Percentiles rank a stretch among this genome's conserved stretches.
Evolutionary conservation across 176 grass and related monocot genomes (phyloP).

Genomic region (Zoysia pacifica): DNA sequence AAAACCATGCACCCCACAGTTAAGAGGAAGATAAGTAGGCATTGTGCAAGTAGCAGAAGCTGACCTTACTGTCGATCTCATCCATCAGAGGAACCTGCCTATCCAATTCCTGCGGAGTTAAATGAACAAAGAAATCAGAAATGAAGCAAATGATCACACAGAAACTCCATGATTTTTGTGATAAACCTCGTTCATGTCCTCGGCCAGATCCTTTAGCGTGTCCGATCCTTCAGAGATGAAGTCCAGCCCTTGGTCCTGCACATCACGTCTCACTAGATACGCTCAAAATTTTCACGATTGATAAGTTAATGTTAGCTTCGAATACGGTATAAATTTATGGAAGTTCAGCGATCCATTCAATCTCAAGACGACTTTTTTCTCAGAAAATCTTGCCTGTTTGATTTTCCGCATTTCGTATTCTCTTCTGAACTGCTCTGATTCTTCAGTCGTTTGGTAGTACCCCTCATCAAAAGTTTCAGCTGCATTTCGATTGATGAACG

Average conservation of each 20-base stretch:
- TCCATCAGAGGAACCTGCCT: conserved; percentile 83
- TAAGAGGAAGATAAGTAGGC: not conserved
- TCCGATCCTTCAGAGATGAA: conserved; percentile 86
- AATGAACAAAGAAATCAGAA: conserved; percentile 17
- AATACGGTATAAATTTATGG: not conserved
- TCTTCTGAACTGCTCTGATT: conserved; percentile 68
- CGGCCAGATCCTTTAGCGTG: conserved; percentile 81
- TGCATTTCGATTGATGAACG: not conserved
- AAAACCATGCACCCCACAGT: not conserved
- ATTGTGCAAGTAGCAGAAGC: not conserved
- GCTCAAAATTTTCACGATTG: not conserved
- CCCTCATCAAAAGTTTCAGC: conserved; percentile 52
- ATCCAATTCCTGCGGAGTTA: conserved; percentile 72
- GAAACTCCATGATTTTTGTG: not conserved
- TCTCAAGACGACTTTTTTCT: not conserved
- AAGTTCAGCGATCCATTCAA: not conserved
- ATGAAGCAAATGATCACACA: not conserved
- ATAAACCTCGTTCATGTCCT: conserved; percentile 80
- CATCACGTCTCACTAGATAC: not conserved
- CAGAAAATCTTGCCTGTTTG: conserved; percentile 61
- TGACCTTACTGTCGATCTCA: conserved; percentile 88
- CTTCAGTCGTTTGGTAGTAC: conserved; percentile 70
- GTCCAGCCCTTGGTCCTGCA: conserved; percentile 75
- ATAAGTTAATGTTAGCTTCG: not conserved
- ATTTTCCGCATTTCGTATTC: conserved; percentile 83